A percentile compares a stretch with the other conserved stretches of the same genome.
phyloP scores from a whole-genome alignment of 148 eudicot species.

The Cornus suecica region DNA sequence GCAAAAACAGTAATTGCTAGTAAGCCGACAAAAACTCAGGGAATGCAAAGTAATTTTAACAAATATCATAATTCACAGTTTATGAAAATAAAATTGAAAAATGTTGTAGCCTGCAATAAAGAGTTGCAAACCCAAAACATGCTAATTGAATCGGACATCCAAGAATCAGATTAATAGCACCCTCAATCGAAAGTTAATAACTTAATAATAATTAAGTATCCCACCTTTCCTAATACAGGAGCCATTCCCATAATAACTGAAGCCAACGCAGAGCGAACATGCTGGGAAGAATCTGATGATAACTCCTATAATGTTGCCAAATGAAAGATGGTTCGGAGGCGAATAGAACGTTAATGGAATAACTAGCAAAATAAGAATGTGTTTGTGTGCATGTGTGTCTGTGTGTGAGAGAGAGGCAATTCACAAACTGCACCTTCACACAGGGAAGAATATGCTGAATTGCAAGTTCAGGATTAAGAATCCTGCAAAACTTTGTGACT shows the following conservation, averaged over 20 bases:
- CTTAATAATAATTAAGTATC: background rate
- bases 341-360: background rate
- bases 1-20: background rate
- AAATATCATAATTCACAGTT: background rate
- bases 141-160: background rate
- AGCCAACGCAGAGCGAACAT: conserved; percentile 97
- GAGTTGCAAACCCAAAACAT: background rate
- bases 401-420: background rate
- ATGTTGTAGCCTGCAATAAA: background rate
- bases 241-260: conserved; percentile 99
- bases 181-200: background rate
- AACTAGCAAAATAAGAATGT: background rate
- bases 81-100: no score
- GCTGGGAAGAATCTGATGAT: conserved; percentile 96
- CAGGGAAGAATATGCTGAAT: conserved; percentile 95
- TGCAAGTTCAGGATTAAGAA: conserved; percentile 85
- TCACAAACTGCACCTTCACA: conserved; percentile 57
- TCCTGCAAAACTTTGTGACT: conserved; percentile 90
- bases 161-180: background rate
- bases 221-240: conserved; percentile 90
- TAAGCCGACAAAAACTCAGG: background rate
- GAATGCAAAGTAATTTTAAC: background rate
- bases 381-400: background rate
- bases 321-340: conserved; percentile 11
- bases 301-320: conserved; percentile 54